Percentiles rank a stretch among this genome's conserved stretches.
Conservation (phyloP, 2,329 filamentous ascomycete species). For the Chrysoporthe austroafricana region DNA sequence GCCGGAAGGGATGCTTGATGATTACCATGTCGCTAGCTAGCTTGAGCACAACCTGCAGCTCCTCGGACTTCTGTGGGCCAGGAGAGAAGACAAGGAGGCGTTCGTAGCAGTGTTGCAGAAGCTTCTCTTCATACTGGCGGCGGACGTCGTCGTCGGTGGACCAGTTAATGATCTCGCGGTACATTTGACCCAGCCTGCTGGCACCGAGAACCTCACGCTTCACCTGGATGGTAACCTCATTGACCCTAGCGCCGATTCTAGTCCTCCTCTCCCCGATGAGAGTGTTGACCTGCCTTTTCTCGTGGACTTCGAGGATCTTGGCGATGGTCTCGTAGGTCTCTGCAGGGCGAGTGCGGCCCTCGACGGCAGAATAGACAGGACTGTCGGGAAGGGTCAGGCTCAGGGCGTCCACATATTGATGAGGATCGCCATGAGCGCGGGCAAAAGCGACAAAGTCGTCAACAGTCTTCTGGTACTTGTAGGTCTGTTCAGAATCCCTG, state of each 20-base stretch:
- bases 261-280: conserved; percentile 89
- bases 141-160: conserved; percentile 82
- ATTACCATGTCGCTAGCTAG: conserved; percentile 92
- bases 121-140: conserved; percentile 86
- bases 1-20: conserved; percentile 85
- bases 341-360: conserved; percentile 80
- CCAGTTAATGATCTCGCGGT: conserved; percentile 88
- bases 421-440: conserved; percentile 70
- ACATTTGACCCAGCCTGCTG: conserved; percentile 80
- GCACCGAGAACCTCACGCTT: conserved; percentile 79
- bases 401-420: conserved; percentile 77
- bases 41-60: conserved; percentile 73
- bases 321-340: conserved; percentile 82
- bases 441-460: conserved; percentile 80
- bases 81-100: conserved; percentile 69
- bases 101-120: conserved; percentile 81
- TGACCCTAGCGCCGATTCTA: conserved; percentile 80
- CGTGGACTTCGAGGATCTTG: conserved; percentile 81
- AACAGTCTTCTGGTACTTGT: conserved; percentile 68
- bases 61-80: conserved; percentile 67
- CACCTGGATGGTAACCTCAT: conserved; percentile 83
- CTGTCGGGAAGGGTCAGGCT: conserved; percentile 78
- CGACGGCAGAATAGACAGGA: conserved; percentile 78
- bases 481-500: conserved; percentile 65
- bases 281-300: conserved; percentile 86